Evolutionary conservation across 2,329 filamentous ascomycete genomes (phyloP), one percentile per base, ranked within the genome.

Genomic region (Clarireedia monteithiana): DNA sequence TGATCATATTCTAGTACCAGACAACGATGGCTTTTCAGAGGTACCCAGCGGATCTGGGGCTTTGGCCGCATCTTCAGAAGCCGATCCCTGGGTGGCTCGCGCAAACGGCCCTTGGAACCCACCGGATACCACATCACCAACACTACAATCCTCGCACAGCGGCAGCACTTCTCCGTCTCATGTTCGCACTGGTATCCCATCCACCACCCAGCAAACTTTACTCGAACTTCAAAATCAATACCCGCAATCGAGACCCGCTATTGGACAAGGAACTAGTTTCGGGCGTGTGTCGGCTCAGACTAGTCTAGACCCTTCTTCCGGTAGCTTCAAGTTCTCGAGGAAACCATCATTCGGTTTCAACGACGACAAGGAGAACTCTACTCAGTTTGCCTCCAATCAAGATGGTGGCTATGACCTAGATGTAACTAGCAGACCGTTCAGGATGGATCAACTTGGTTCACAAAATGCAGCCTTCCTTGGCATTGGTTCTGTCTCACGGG

Each of bases 1-100:
- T 69, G 56, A 67, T 59, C 40, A 42, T 23, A 23, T 50, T 38
- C 44, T 53, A 58, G 55, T 60, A 71, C 71, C 70, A 57, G 69
- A 69, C 20, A 72, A 72, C 38, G 73, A 75, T 47, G 61, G 68
- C 24, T 73, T 73, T 30, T 64, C 70, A 40, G 78, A 81, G 62
- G 77, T 74, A 54, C 82, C 85, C 65, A 84, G 82, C 3, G 87
- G 86, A 49, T 89, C 86, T 5, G 79, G 83, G 59, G 86, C 85
- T 57, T 75, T 91, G 40, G 77, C 88, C 58, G 77, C 82, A 46
- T 81, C 83, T 44, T 88, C 86, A 9, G 85, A 89, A 65, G 80
- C 81, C 17, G 85, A 88, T 62, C 74, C 77, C 48, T 88, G 85
- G 83, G 69, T 65, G 58, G 71, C 70, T 51, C 74, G 74, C 47